A percentile compares a stretch with the other conserved stretches of the same genome.
phyloP scores from a whole-genome alignment of 169 alveolate genomes.

The Perkinsus marinus region DNA sequence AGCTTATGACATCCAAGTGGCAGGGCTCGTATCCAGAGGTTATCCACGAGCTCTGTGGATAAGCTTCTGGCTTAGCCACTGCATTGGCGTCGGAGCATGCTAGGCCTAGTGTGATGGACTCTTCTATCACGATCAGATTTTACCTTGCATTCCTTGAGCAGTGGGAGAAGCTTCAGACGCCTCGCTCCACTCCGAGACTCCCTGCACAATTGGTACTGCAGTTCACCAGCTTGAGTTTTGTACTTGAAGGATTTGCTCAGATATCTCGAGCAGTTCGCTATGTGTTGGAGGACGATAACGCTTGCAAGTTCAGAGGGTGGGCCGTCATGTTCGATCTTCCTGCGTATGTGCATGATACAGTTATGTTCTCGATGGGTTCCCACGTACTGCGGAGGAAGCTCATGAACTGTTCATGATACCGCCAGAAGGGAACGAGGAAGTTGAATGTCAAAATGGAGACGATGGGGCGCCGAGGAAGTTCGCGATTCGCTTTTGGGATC shows the following conservation, averaged over 20 bases:
- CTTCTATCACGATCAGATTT: background rate
- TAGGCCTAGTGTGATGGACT: no score
- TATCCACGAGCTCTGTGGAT: no score
- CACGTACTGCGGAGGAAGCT: constrained; percentile 52
- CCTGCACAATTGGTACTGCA: background rate
- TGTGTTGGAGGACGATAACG: background rate
- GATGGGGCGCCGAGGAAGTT: constrained; percentile 15
- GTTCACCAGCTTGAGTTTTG: no score
- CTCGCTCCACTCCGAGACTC: background rate
- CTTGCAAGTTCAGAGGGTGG: background rate
- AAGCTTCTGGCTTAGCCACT: no score
- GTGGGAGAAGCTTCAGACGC: background rate
- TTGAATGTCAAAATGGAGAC: constrained; percentile 13
- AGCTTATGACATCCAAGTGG: no score
- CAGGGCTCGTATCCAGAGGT: no score
- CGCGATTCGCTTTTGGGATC: background rate
- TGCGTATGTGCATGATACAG: constrained; percentile 22
- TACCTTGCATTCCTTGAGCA: background rate
- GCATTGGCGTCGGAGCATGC: no score
- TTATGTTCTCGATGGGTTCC: constrained; percentile 69
- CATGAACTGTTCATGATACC: constrained; percentile 31
- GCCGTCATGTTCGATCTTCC: background rate
- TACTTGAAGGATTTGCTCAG: background rate
- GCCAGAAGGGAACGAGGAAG: constrained; percentile 31
- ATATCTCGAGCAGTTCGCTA: background rate